A percentile compares a stretch with the other conserved stretches of the same genome.
Evolutionary conservation across 495 filamentous ascomycete genomes (phyloP).

Genomic region (Monascus purpureus): DNA sequence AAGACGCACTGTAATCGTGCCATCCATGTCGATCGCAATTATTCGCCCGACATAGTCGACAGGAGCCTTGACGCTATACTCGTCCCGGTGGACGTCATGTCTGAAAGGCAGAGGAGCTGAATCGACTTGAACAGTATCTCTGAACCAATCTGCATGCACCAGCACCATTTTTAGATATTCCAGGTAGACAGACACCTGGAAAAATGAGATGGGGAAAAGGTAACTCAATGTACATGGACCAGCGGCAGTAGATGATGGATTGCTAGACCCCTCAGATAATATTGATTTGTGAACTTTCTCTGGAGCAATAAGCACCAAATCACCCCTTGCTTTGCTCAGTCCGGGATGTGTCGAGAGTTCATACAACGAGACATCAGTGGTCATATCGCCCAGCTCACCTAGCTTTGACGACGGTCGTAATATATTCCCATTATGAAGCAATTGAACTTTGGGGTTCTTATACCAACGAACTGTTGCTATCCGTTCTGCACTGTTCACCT

Average conservation of each 20-base stretch:
- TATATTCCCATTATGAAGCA: constrained; percentile 17
- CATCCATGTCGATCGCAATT: constrained; percentile 38
- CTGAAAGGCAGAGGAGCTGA: constrained; percentile 5
- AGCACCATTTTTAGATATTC: constrained; percentile 7
- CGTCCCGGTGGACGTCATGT: constrained; percentile 7
- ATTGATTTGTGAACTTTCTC: constrained; percentile 8
- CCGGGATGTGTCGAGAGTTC: constrained; percentile 33
- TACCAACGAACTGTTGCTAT: constrained; percentile 45
- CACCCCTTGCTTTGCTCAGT: constrained; percentile 28
- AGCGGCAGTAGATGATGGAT: background rate
- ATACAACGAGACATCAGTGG: constrained; percentile 43
- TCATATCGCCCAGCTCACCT: constrained; percentile 24
- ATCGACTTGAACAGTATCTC: constrained; percentile 7
- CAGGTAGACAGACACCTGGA: constrained; percentile 4
- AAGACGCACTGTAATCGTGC: constrained; percentile 38
- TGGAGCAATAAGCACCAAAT: constrained; percentile 36
- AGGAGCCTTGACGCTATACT: constrained; percentile 2
- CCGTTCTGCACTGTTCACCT: constrained; percentile 35
- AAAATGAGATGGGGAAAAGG: constrained; percentile 4
- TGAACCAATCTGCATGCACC: constrained; percentile 10
- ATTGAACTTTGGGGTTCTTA: constrained; percentile 22
- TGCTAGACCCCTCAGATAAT: background rate
- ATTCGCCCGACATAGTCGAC: constrained; percentile 43
- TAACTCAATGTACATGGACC: constrained; percentile 7
- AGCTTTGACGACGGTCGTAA: constrained; percentile 18